Percentiles rank a stretch among this genome's conserved stretches.
Evolutionary conservation across 129 eudicot genomes (phyloP).

Genomic region (Logfia minima): DNA sequence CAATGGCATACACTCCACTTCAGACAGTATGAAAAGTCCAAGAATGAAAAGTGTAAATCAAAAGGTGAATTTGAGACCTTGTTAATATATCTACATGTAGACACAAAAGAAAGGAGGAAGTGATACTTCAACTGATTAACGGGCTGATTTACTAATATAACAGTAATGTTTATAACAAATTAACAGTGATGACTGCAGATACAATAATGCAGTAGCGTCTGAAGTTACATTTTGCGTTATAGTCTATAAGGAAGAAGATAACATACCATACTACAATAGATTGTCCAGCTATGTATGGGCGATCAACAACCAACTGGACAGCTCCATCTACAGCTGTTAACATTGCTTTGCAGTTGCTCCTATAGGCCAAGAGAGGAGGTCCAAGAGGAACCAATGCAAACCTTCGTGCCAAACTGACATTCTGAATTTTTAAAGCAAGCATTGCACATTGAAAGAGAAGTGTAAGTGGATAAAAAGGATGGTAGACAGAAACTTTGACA

Average conservation of each 20-base stretch:
- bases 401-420: conserved; percentile 95
- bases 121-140: background rate
- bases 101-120: background rate
- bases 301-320: conserved; percentile 91
- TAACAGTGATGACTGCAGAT: background rate
- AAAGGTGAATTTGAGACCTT: background rate
- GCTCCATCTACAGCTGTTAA: conserved; percentile 85
- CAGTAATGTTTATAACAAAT: background rate
- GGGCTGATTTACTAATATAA: background rate
- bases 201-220: background rate
- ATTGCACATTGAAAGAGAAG: conserved; percentile 11
- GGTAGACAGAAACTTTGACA: conserved; percentile 13
- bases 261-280: conserved; percentile 91
- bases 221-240: background rate
- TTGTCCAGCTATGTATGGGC: conserved; percentile 83
- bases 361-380: conserved; percentile 86
- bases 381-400: conserved; percentile 99
- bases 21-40: background rate
- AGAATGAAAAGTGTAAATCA: background rate
- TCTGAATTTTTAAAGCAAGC: conserved; percentile 45
- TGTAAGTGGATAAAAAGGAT: conserved; percentile 7
- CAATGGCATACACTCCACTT: background rate
- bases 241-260: conserved; percentile 26
- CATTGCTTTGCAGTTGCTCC: conserved; percentile 96
- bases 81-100: background rate